Percentiles rank a stretch among this genome's conserved stretches.
Conservation (phyloP, 352 stramenopile genomes). For the Globisporangium paroecandrum region DNA sequence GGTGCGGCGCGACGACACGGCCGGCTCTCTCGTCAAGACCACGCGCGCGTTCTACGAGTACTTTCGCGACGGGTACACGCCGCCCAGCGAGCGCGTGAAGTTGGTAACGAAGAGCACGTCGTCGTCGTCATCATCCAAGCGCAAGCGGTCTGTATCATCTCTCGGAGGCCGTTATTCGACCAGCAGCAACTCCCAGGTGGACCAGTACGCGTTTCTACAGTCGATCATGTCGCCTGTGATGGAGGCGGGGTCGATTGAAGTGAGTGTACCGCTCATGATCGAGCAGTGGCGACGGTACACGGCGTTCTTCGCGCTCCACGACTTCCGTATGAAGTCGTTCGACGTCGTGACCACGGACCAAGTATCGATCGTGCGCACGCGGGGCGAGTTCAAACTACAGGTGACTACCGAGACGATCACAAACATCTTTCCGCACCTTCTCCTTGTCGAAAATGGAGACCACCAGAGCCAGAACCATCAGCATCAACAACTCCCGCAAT, state of each 20-base stretch:
- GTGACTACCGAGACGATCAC: constrained; percentile 6
- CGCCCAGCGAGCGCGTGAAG: neutral
- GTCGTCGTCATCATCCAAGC: neutral
- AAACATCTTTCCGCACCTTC: constrained; percentile 8
- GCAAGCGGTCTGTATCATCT: neutral
- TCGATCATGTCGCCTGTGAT: constrained; percentile 13
- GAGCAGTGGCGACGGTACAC: constrained; percentile 16
- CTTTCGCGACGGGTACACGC: constrained; percentile 12
- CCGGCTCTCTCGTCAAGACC: constrained; percentile 13
- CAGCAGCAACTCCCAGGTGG: neutral
- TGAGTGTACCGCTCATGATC: constrained; percentile 9
- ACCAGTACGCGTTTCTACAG: constrained; percentile 12
- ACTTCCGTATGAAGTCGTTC: constrained; percentile 8
- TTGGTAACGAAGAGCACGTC: neutral
- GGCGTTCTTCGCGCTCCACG: constrained; percentile 5
- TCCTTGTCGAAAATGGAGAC: neutral
- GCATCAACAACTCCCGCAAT: neutral
- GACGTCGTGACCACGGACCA: constrained; percentile 9
- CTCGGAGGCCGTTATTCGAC: neutral
- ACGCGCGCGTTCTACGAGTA: constrained; percentile 9
- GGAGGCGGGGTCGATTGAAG: constrained; percentile 8
- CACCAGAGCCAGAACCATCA: neutral
- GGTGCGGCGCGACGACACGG: constrained; percentile 12
- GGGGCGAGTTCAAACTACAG: constrained; percentile 9
- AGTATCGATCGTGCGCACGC: constrained; percentile 10